Evolutionary conservation across 805 yeast species (phyloP).

Genomic region (Zygosaccharomyces rouxii): DNA sequence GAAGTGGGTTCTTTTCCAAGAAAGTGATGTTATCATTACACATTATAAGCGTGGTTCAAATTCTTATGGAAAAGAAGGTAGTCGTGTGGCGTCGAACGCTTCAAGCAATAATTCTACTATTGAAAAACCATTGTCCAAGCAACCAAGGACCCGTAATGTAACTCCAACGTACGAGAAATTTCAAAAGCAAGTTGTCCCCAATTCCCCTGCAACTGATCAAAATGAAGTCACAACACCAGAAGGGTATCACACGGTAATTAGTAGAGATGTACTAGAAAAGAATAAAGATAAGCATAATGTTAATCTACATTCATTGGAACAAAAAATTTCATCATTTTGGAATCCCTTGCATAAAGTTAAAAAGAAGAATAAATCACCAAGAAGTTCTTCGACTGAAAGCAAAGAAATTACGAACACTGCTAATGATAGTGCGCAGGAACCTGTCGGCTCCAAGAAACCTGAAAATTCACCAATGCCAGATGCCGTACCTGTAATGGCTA

Average conservation of each 20-base stretch:
- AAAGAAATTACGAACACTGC: conserved; percentile 2
- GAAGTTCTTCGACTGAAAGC: background rate
- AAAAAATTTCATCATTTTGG: conserved; percentile 30
- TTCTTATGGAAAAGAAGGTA: conserved; percentile 7
- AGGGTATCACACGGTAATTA: conserved; percentile 27
- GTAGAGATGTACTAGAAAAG: conserved; percentile 19
- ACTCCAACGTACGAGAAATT: conserved; percentile 29
- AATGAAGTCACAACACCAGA: conserved; percentile 2
- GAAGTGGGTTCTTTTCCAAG: conserved; percentile 76
- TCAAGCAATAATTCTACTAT: background rate
- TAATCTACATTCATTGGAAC: conserved; percentile 23
- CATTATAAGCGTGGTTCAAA: conserved; percentile 17
- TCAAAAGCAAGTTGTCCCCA: conserved; percentile 19
- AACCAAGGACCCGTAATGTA: conserved; percentile 14
- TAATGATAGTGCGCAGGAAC: background rate
- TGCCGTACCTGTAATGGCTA: background rate
- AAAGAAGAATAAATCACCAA: conserved; percentile 21
- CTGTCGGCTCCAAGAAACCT: background rate
- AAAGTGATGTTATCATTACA: conserved; percentile 44
- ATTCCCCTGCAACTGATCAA: background rate
- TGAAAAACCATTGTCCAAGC: conserved; percentile 1
- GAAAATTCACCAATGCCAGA: background rate
- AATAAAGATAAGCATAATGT: conserved; percentile 17
- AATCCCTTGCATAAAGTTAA: conserved; percentile 28
- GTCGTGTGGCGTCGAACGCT: conserved; percentile 1